Evolutionary conservation across 139 green algal species (phyloP), one percentile per base, ranked within the genome.

Genomic region (Eudorina sp.): DNA sequence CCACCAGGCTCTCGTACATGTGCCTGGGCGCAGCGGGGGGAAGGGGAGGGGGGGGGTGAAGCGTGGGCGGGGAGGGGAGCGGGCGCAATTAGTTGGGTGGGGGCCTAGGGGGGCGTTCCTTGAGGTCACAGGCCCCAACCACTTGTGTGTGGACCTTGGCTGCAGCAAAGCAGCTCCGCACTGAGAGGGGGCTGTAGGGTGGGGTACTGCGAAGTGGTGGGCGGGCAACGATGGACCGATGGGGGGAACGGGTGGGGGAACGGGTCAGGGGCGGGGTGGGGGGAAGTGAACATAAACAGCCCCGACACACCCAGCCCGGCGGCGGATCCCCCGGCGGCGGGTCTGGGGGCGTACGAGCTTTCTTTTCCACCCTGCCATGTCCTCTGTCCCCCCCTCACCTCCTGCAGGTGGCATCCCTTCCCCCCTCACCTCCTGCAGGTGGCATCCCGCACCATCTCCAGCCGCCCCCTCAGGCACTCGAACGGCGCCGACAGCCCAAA

Each of bases 381-480:
- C n/a, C n/a, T 43, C 36, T 76, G 29, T 73, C 27, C 29, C 64
- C 34, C 64, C 75, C 82, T 19, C 80, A 83, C 60, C 31, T 69
- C 23, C 78, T 66, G 82, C 90, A 93, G 3, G 66, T 43, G 36
- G 62, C 23, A 11, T 43, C 64, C 64, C 36, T 31, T 40, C 21
- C 51, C 34, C 64, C 75, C 82, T 19, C 80, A 83, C 60, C 31
- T 69, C 23, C 78, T 66, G 82, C 90, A 93, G 3, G 66, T 43
- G 36, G 62, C 23, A 11, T 64, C 74, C 1, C 66, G 69, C 38
- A 93, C 79, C 21, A 43, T 31, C 8, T 80, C 69, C 53, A 83
- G 40, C 27, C 66, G 16, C n/a, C 66, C 31, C 53, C 90, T 75
- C 64, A 93, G 88, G 86, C 86, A 91, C 53, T 90, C 64, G 13